Conservation (phyloP, 768 basidiomycete genomes). For the Termitomyces heimii region DNA sequence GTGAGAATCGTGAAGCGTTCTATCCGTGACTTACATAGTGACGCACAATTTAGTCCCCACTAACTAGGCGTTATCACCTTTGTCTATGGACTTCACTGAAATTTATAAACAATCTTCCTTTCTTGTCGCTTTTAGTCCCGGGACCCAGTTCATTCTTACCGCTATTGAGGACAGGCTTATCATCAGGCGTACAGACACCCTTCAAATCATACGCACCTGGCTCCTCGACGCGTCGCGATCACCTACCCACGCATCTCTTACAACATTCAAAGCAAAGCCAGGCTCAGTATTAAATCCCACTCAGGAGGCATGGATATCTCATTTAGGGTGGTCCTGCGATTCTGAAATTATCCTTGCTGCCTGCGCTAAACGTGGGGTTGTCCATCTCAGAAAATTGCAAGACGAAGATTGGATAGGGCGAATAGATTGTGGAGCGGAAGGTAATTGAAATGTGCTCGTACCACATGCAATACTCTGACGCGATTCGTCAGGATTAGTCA, state of each 20-base stretch:
- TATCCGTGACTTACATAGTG: no score
- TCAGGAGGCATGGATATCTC: slow-evolving; percentile 51
- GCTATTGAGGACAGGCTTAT: slow-evolving; percentile 76
- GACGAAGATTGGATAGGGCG: slow-evolving; percentile 76
- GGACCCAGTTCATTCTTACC: slow-evolving; percentile 81
- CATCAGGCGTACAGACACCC: slow-evolving; percentile 77
- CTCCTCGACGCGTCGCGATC: slow-evolving; percentile 52
- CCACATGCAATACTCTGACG: not conserved
- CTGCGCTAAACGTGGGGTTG: slow-evolving; percentile 63
- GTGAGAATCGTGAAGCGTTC: no score
- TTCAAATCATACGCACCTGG: slow-evolving; percentile 82
- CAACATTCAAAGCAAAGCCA: slow-evolving; percentile 28
- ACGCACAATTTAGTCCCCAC: no score
- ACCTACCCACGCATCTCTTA: slow-evolving; percentile 38
- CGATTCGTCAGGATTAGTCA: slow-evolving; percentile 53
- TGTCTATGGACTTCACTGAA: slow-evolving; percentile 79
- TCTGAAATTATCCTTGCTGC: slow-evolving; percentile 83
- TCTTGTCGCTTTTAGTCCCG: slow-evolving; percentile 81
- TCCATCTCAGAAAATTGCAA: slow-evolving; percentile 73
- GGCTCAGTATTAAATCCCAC: slow-evolving; percentile 11
- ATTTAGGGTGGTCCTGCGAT: slow-evolving; percentile 82
- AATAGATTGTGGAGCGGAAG: slow-evolving; percentile 78
- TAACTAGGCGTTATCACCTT: not conserved
- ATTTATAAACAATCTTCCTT: slow-evolving; percentile 67
- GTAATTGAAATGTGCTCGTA: slow-evolving; percentile 14